These are phyloP conservation scores for Bigelowiella natans DNA, from an alignment of 78 protist genomes.

Conservation along the genomic window DNA sequence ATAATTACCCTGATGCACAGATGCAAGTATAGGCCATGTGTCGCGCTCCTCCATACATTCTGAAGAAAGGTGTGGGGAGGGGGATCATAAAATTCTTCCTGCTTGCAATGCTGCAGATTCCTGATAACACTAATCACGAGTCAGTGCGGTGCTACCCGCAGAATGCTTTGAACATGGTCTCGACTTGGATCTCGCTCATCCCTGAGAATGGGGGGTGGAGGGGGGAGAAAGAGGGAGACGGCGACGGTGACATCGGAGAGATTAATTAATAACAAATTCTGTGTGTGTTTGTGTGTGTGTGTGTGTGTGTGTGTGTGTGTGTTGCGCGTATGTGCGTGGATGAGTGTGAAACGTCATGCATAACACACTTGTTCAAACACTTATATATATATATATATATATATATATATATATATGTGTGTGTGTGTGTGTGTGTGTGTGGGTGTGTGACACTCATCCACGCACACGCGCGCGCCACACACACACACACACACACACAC, in stretches of 20 bases:
- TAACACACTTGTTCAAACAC: not conserved
- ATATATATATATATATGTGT: not conserved
- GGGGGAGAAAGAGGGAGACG: too few relatives aligned
- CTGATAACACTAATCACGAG: too few relatives aligned
- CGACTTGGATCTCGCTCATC: not conserved
- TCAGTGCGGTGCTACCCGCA: not conserved
- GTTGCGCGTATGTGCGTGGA: not conserved
- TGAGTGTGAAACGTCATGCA: not conserved
- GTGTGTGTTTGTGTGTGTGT: not conserved
- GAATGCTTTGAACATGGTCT: not conserved
- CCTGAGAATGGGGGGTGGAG: too few relatives aligned
- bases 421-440: not conserved
- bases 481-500: not conserved
- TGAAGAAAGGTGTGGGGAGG: not conserved
- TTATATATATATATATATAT: not conserved
- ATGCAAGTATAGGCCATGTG: constrained; percentile 12
- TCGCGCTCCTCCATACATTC: not conserved
- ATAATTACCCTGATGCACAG: constrained; percentile 2
- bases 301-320: not conserved
- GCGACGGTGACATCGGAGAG: too few relatives aligned
- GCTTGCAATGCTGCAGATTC: too few relatives aligned
- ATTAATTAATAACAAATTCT: not conserved
- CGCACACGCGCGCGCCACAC: not conserved
- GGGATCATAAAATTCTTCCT: too few relatives aligned
- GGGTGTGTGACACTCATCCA: not conserved